These are phyloP conservation scores for Rubroshorea leprosula DNA, from an alignment of 345 rosid genomes.

Conservation along the genomic window DNA sequence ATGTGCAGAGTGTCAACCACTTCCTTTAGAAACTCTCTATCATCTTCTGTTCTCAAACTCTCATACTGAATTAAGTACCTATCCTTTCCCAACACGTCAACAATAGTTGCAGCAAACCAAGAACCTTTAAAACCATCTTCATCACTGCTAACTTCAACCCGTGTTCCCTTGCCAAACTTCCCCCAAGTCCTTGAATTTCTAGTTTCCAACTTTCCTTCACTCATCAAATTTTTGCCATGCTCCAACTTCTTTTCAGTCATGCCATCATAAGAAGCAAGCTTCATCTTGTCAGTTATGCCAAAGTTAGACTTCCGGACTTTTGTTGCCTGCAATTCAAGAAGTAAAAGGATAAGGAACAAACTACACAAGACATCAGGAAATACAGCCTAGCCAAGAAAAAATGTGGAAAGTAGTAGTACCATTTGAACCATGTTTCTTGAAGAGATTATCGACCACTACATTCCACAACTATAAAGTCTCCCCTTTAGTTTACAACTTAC, in stretches of 20 bases:
- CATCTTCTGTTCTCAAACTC: conserved; percentile 60
- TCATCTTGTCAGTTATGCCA: conserved; percentile 8
- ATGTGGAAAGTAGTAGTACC: too few species aligned
- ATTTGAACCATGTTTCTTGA: too few species aligned
- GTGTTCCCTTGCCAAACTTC: conserved; percentile 24
- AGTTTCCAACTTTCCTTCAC: conserved; percentile 2
- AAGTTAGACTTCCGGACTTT: conserved; percentile 20
- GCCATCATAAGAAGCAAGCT: background rate
- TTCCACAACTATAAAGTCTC: too few species aligned
- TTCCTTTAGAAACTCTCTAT: conserved; percentile 58
- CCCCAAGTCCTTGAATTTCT: conserved; percentile 9
- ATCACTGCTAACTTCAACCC: conserved; percentile 65
- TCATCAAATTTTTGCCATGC: background rate
- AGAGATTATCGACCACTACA: too few species aligned
- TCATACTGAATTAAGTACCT: conserved; percentile 59
- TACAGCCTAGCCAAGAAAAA: background rate
- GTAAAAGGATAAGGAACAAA: conserved; percentile 7
- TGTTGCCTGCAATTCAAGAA: conserved; percentile 30
- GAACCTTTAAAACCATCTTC: conserved; percentile 90
- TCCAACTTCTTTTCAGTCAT: background rate
- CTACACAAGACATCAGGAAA: background rate
- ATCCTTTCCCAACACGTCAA: conserved; percentile 35
- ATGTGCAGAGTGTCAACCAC: conserved; percentile 42
- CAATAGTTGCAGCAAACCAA: conserved; percentile 66
- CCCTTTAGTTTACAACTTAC: too few species aligned